Evolutionary conservation across 2,329 filamentous ascomycete species (phyloP), one percentile per base, ranked within the genome.

Genomic region (Claviceps capensis): DNA sequence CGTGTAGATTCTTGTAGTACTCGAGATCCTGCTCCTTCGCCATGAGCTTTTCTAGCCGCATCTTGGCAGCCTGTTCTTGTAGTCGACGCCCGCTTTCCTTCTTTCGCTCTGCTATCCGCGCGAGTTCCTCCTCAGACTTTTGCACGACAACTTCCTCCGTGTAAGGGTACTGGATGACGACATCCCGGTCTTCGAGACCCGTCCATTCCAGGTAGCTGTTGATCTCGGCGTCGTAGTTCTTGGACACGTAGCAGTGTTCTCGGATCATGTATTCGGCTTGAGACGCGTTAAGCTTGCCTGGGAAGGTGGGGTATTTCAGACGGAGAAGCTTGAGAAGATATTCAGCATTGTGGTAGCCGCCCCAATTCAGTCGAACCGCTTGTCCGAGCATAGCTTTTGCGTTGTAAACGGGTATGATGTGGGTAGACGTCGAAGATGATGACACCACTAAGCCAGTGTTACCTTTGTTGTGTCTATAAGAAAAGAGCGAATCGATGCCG

Each of bases 1-100:
- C 67, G 62, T 94, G 88, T 4, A 98, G 71, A 54, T 88, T 81
- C 63, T 88, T 89, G 73, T 90, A 96, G 67, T 95, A 96, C 59
- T 95, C 90, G 1, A 97, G 72, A 64, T 97, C 90, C 63, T 95
- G 83, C 69, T 98, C 93, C 68, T 98, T 98, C 63, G 87, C 86
- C 65, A 97, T 88, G 47, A 98, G 74, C 61, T 95, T 95, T 58
- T 98, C 93, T 0, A 98, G 72, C 7, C 93, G 84, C 88, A 96
- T 95, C 68, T 95, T 97, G 9, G 91, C 91, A 0, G 93, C 93
- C 67, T 98, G 93, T 61, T 96, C 89, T 66, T 98, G 93, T 26
- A 98, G 65, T 46, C 94, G 78, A 57, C 93, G 78, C 0, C 93
- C 93, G 59, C 88, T 93, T 68, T 98, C 93, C 66, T 94, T 95